Evolutionary conservation across 345 rosid species (phyloP), one percentile per base, ranked within the genome.

Genomic region (Reutealis trisperma): DNA sequence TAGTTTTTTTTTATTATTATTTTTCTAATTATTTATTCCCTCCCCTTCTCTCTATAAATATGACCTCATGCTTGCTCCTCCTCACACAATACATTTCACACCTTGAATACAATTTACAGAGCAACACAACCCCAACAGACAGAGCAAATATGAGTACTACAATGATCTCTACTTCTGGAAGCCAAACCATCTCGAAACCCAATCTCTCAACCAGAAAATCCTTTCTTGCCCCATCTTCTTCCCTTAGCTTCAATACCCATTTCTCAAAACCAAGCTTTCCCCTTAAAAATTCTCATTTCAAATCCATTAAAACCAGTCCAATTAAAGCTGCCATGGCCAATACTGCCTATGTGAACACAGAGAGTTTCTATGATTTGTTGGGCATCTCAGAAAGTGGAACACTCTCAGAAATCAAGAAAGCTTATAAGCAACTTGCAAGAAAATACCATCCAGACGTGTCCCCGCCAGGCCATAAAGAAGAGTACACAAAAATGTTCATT

Each of bases 391-490:
- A 91, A 47, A 79, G 91, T 2, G 94, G 86, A 30, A 83, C 86
- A 6, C 66, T 88, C 13, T 86, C 78, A 8, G 96, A 94, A 60
- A 91, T 94, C 68, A 94, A 94, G 80, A 93, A 92, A 80, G 98
- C 97, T 6, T 94, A 94, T 76, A 91, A 92, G 84, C 92, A 90
- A 78, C 83, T 90, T 1, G 98, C 94, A 6, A 83, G 90, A 9
- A 94, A 90, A 79, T 94, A 90, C 76, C 98, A 94, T 55, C 98
- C 98, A 4, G 98, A 94, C 71, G 97, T 94, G 3, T 94, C 97
- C 14, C 98, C 98, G 0, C 89, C 94, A 47, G 97, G 71, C 80
- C 89, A 83, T 68, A 83, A 89, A 67, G 89, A 86, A 63, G 98
- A 94, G 82, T 83, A 88, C 65, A 94, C 98, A 13, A 81, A 78